Percentiles rank a stretch among this genome's conserved stretches.
Conservation (phyloP, 306 rosid genomes). For the Trichosanthes cucumerina region DNA sequence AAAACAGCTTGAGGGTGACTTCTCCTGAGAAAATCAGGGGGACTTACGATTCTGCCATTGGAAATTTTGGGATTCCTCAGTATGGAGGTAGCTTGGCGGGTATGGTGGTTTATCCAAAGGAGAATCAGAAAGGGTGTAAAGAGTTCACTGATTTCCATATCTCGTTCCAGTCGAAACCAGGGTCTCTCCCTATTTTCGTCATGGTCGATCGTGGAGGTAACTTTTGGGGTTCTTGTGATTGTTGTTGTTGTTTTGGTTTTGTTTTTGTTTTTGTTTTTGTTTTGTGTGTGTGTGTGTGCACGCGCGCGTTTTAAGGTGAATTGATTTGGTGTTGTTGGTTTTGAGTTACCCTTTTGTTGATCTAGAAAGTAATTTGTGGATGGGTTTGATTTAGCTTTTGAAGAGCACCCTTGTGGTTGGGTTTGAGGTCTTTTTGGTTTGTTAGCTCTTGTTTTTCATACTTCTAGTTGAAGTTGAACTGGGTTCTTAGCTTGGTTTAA, state of each 20-base stretch:
- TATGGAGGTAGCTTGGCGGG: constrained; percentile 99
- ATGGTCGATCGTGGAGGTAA: constrained; percentile 94
- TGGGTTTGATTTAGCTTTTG: not conserved
- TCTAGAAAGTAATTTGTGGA: not conserved
- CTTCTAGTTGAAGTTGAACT: constrained; percentile 1
- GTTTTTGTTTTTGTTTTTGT: too few relatives aligned
- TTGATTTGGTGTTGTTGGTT: not conserved
- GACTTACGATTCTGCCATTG: constrained; percentile 80
- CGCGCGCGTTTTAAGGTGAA: not conserved
- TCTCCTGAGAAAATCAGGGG: constrained; percentile 87
- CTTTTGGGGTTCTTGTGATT: not conserved
- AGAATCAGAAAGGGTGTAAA: constrained; percentile 73
- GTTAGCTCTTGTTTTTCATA: not conserved
- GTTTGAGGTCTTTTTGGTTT: not conserved
- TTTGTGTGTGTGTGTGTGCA: not conserved
- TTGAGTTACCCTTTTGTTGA: constrained; percentile 1
- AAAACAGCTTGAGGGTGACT: constrained; percentile 85
- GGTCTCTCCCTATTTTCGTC: constrained; percentile 78
- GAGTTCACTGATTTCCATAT: constrained; percentile 65
- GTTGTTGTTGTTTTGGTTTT: too few relatives aligned
- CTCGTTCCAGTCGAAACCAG: constrained; percentile 57
- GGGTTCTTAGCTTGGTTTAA: not conserved
- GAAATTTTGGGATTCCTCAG: constrained; percentile 94
- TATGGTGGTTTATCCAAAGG: constrained; percentile 62
- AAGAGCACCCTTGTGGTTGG: not conserved